Conservation (phyloP, 257 asterid species). For the Solanum sparsipilum region DNA sequence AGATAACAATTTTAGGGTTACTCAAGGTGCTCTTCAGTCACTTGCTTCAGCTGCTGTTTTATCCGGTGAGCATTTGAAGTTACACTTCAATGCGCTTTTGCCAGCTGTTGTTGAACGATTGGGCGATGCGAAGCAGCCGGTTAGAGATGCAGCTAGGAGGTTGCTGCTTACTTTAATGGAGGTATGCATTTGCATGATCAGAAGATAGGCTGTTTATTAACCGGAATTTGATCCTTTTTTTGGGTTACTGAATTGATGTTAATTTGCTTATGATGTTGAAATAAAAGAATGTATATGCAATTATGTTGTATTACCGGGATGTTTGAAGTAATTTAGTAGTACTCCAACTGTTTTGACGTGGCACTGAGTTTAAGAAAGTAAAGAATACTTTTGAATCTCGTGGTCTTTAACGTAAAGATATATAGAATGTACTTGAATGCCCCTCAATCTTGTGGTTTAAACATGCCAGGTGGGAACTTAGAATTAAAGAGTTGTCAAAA, state of each 20-base stretch:
- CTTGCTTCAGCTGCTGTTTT: conserved; percentile 96
- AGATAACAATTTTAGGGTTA: conserved; percentile 88
- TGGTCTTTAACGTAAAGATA: background rate
- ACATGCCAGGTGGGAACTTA: background rate
- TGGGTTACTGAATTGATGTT: background rate
- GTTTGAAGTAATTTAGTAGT: background rate
- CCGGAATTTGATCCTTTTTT: background rate
- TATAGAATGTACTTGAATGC: background rate
- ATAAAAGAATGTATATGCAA: background rate
- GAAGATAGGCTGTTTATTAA: background rate
- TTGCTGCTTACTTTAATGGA: conserved; percentile 92
- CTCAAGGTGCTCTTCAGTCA: conserved; percentile 88
- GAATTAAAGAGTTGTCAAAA: background rate
- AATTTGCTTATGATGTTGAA: background rate
- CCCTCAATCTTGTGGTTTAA: no score
- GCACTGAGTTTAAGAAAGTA: background rate
- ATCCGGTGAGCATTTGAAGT: conserved; percentile 94
- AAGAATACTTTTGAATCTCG: background rate
- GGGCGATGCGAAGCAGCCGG: conserved; percentile 92
- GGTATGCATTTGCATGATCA: conserved; percentile 29
- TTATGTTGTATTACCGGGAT: background rate
- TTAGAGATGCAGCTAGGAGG: conserved; percentile 84
- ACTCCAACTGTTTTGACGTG: background rate
- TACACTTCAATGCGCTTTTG: conserved; percentile 82
- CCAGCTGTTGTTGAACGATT: conserved; percentile 89